phyloP scores from a whole-genome alignment of 1,284 basidiomycete species.

The Trichosporon faecale region DNA sequence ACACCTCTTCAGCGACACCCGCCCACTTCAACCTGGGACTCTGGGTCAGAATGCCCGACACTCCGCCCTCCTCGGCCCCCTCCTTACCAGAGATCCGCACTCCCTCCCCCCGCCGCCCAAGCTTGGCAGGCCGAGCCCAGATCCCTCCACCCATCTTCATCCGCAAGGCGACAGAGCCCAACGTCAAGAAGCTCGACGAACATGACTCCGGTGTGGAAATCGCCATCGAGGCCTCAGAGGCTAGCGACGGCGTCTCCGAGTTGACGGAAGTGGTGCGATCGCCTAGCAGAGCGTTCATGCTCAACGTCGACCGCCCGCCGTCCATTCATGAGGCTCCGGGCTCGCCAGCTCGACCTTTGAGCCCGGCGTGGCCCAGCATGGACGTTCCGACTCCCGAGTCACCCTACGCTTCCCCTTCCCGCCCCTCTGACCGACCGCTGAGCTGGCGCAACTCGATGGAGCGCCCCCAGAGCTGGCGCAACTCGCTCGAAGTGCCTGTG shows the following conservation, averaged over 20 bases:
- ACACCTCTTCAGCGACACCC: background rate
- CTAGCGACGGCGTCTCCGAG: constrained; percentile 4
- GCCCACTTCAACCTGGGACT: background rate
- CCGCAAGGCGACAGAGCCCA: constrained; percentile 13
- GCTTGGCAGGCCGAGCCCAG: background rate
- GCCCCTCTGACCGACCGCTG: background rate
- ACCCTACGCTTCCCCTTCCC: background rate
- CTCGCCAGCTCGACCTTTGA: background rate
- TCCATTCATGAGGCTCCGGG: background rate
- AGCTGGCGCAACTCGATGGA: constrained; percentile 3
- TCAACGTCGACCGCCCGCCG: background rate
- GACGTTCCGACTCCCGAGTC: constrained; percentile 1
- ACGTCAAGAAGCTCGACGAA: background rate
- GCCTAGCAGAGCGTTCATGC: constrained; percentile 6
- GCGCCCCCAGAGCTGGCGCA: constrained; percentile 17
- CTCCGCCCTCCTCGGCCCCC: background rate
- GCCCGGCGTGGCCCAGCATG: constrained; percentile 11
- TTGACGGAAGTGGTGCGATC: background rate
- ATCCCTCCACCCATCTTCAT: constrained; percentile 17
- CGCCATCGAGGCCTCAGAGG: background rate
- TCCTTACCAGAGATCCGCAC: background rate
- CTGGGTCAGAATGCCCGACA: background rate
- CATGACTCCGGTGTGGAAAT: constrained; percentile 2
- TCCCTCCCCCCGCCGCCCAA: background rate
- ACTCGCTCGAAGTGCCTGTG: constrained; percentile 16